phyloP scores from a whole-genome alignment of 2,329 filamentous ascomycete genomes.

The Zymoseptoria crescenta region DNA sequence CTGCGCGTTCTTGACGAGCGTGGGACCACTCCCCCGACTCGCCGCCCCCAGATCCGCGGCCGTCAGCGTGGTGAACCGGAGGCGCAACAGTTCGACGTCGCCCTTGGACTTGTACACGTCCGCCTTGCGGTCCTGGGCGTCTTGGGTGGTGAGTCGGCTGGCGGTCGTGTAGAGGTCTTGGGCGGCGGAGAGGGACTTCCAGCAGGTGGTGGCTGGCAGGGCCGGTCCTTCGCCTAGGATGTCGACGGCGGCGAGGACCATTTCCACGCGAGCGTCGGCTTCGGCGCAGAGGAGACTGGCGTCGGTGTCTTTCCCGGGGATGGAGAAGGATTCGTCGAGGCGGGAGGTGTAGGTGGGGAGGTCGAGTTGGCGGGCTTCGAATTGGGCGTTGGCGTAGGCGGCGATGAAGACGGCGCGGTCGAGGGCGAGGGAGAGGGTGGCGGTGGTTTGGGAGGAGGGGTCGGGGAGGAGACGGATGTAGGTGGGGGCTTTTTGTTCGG shows the following conservation, averaged over 20 bases:
- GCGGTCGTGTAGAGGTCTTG: constrained; percentile 45
- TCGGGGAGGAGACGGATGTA: constrained; percentile 38
- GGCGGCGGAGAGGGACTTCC: constrained; percentile 47
- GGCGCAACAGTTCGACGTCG: constrained; percentile 49
- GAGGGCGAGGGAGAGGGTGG: constrained; percentile 40
- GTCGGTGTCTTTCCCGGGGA: constrained; percentile 40
- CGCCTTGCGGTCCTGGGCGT: constrained; percentile 38
- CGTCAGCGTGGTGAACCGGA: constrained; percentile 37
- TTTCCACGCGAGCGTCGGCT: constrained; percentile 23
- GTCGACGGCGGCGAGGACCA: constrained; percentile 23
- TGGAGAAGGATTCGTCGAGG: constrained; percentile 26
- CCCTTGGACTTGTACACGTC: constrained; percentile 47
- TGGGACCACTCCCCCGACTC: constrained; percentile 37
- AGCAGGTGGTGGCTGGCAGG: constrained; percentile 32
- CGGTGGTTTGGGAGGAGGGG: constrained; percentile 19
- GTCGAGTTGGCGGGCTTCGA: constrained; percentile 44
- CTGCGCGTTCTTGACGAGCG: constrained; percentile 48
- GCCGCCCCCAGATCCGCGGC: constrained; percentile 34
- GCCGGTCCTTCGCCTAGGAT: constrained; percentile 16
- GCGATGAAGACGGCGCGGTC: constrained; percentile 50
- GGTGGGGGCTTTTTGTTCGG: constrained; percentile 46
- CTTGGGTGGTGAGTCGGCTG: constrained; percentile 39
- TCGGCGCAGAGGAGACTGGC: constrained; percentile 45
- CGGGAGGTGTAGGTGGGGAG: constrained; percentile 45
- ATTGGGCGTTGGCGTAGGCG: constrained; percentile 50